These are phyloP conservation scores for Torrubiellomyces zombiae DNA, from an alignment of 2,329 filamentous ascomycete genomes.

Conservation along the genomic window DNA sequence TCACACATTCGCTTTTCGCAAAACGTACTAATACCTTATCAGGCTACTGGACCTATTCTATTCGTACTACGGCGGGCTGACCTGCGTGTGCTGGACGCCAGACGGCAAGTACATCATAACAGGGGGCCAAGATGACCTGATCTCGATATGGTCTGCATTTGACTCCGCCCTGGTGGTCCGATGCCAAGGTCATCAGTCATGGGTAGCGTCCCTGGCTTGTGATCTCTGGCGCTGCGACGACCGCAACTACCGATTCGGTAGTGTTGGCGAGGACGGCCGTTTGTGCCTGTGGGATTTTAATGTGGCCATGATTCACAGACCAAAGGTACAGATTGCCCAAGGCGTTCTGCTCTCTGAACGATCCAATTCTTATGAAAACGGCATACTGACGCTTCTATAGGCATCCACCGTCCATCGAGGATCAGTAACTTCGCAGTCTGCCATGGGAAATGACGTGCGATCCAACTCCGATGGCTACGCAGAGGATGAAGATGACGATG, in stretches of 20 bases:
- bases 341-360: no score
- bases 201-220: conserved; percentile 86
- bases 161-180: conserved; percentile 76
- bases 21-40: conserved; percentile 3
- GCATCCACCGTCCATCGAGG: no score
- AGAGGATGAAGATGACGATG: conserved; percentile 36
- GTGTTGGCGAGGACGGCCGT: conserved; percentile 84
- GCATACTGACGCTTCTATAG: no score
- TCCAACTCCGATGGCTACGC: conserved; percentile 53
- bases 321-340: no score
- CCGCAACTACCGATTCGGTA: conserved; percentile 87
- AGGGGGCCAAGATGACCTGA: conserved; percentile 86
- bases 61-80: conserved; percentile 85
- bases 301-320: conserved; percentile 86
- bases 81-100: conserved; percentile 92
- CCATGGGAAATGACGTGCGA: no score
- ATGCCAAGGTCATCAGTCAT: conserved; percentile 89
- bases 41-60: conserved; percentile 77
- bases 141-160: conserved; percentile 85
- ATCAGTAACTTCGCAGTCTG: conserved; percentile 34
- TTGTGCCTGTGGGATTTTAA: conserved; percentile 95
- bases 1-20: not conserved
- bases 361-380: no score
- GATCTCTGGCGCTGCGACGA: conserved; percentile 96
- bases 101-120: conserved; percentile 93